These are phyloP conservation scores for Ogataea pilisensis DNA, from an alignment of 805 yeast genomes.

Conservation along the genomic window DNA sequence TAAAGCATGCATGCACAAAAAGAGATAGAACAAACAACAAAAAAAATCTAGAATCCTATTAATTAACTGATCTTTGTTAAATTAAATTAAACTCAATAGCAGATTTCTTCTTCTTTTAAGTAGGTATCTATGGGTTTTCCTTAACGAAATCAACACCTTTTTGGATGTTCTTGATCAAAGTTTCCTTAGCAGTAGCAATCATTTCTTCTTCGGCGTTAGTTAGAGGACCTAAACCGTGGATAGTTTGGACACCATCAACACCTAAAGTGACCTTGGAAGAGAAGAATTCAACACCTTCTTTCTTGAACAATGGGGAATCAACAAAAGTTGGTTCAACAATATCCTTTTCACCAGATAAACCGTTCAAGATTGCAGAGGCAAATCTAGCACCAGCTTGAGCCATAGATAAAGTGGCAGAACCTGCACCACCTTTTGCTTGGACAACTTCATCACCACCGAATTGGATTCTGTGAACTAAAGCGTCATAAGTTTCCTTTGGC, in stretches of 20 bases:
- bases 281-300: constrained; percentile 94
- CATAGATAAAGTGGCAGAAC: constrained; percentile 83
- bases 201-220: constrained; percentile 79
- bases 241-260: constrained; percentile 77
- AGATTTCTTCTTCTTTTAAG: no score
- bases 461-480: constrained; percentile 83
- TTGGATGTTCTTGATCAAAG: constrained; percentile 83
- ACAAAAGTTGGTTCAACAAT: constrained; percentile 52
- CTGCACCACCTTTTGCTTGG: constrained; percentile 79
- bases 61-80: no score
- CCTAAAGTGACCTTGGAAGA: constrained; percentile 94
- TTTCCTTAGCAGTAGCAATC: constrained; percentile 79
- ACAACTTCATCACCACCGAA: constrained; percentile 91
- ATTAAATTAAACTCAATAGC: no score
- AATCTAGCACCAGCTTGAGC: constrained; percentile 81
- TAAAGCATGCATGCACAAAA: no score
- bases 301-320: constrained; percentile 76
- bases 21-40: no score
- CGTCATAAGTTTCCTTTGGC: constrained; percentile 59
- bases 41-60: no score
- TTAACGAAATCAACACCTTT: constrained; percentile 90
- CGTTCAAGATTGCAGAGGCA: constrained; percentile 62
- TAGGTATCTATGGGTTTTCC: constrained; percentile 60
- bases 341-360: constrained; percentile 41
- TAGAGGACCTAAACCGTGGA: constrained; percentile 74